Conservation (phyloP, 768 basidiomycete genomes). For the Lactarius akahatsu region DNA sequence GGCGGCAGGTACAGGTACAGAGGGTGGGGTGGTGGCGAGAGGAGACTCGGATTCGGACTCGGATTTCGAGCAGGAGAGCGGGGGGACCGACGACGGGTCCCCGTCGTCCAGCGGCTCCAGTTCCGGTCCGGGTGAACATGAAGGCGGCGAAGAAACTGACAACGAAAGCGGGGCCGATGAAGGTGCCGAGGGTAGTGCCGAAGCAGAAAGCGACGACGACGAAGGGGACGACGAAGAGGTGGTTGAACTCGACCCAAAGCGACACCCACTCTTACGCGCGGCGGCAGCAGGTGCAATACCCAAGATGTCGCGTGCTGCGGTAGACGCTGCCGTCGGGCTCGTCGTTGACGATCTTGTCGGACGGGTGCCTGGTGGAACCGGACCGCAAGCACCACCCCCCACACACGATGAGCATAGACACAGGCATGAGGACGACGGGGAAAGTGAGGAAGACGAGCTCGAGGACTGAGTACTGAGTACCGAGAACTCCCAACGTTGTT, state of each 20-base stretch:
- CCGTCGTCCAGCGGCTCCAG: slow-evolving; percentile 29
- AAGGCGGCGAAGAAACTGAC: slow-evolving; percentile 23
- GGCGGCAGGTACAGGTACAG: slow-evolving; percentile 6
- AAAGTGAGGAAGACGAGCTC: slow-evolving; percentile 26
- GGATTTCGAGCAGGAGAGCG: slow-evolving; percentile 24
- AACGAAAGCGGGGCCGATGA: slow-evolving; percentile 29
- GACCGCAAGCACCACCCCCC: no score
- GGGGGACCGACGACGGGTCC: slow-evolving; percentile 44
- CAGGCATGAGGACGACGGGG: background rate
- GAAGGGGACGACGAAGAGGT: slow-evolving; percentile 43
- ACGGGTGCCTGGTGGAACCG: background rate
- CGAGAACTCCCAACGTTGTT: background rate
- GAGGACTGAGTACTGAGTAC: slow-evolving; percentile 17
- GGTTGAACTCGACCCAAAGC: slow-evolving; percentile 50
- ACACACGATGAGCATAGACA: background rate
- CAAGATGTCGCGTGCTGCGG: slow-evolving; percentile 26
- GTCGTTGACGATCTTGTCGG: slow-evolving; percentile 26
- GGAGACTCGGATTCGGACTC: slow-evolving; percentile 28
- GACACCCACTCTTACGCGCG: slow-evolving; percentile 41
- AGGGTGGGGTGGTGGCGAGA: slow-evolving; percentile 19
- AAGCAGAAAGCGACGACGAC: slow-evolving; percentile 37
- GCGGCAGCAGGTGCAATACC: slow-evolving; percentile 20
- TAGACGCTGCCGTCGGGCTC: slow-evolving; percentile 27
- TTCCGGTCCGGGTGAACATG: background rate
- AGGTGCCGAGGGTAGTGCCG: slow-evolving; percentile 33